Evolutionary conservation across 345 rosid genomes (phyloP).

Genomic region (Firmiana major): DNA sequence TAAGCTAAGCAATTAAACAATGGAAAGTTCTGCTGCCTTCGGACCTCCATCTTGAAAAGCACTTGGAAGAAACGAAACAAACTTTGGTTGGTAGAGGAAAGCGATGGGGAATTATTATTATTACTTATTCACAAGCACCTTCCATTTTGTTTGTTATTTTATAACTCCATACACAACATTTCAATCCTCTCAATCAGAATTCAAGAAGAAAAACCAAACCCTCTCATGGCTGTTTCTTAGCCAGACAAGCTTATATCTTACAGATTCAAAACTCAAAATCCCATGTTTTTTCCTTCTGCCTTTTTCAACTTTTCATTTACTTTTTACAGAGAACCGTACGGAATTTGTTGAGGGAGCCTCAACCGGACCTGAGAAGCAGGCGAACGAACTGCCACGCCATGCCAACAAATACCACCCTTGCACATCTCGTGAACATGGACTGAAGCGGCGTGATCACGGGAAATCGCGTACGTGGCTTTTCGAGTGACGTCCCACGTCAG

Average conservation of each 20-base stretch:
- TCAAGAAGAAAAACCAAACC: not conserved
- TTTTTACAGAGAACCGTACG: slow-evolving; percentile 15
- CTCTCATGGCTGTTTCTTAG: not conserved
- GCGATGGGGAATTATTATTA: not conserved
- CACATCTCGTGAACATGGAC: slow-evolving; percentile 60
- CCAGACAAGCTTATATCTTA: not conserved
- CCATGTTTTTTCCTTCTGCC: no score
- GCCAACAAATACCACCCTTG: slow-evolving; percentile 98
- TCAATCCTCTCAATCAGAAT: not conserved
- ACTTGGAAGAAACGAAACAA: not conserved
- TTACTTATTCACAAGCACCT: not conserved
- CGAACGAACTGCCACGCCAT: slow-evolving; percentile 89
- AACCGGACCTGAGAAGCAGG: slow-evolving; percentile 95
- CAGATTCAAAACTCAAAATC: not conserved
- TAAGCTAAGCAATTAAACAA: not conserved
- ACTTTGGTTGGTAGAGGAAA: not conserved
- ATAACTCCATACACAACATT: not conserved
- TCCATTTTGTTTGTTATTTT: not conserved
- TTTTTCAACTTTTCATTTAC: not conserved
- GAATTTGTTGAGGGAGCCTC: slow-evolving; percentile 64
- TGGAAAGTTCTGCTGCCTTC: not conserved
- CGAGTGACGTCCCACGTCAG: slow-evolving; percentile 90
- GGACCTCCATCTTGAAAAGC: not conserved
- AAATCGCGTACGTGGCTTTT: slow-evolving; percentile 63
- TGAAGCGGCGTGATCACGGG: slow-evolving; percentile 37